phyloP scores from a whole-genome alignment of 2,329 filamentous ascomycete genomes.

The Botrytis cinerea region DNA sequence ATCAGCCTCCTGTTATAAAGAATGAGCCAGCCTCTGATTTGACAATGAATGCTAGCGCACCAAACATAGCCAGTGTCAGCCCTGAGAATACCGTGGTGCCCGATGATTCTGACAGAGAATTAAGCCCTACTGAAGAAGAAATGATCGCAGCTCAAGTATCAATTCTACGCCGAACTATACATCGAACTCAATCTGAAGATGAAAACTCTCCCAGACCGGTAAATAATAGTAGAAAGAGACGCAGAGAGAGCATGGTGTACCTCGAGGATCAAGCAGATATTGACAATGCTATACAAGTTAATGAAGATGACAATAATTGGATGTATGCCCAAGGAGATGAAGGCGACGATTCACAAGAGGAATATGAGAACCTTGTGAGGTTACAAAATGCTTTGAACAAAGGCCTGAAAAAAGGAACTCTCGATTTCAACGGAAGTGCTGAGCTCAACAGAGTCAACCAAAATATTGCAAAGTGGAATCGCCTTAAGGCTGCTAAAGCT shows the following conservation, averaged over 20 bases:
- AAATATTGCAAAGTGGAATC: neutral
- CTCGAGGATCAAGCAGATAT: slow-evolving; percentile 20
- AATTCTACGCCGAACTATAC: neutral
- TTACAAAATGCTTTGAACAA: neutral
- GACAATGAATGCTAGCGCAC: neutral
- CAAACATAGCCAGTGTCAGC: neutral
- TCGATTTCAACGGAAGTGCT: neutral
- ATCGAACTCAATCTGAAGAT: neutral
- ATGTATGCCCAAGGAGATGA: slow-evolving; percentile 9
- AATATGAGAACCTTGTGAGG: slow-evolving; percentile 9
- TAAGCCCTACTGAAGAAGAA: slow-evolving; percentile 13
- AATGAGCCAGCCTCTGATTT: neutral
- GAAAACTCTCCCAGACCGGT: neutral
- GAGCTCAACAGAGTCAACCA: neutral
- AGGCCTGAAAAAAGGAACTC: neutral
- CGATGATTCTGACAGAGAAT: neutral
- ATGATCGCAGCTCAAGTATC: slow-evolving; percentile 18
- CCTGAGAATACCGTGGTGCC: neutral
- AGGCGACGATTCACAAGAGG: slow-evolving; percentile 10
- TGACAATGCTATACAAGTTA: slow-evolving; percentile 24
- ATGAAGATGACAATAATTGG: slow-evolving; percentile 19
- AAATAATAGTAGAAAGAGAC: neutral
- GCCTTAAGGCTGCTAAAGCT: neutral
- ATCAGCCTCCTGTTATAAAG: neutral
- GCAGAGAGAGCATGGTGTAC: neutral